Percentiles rank a stretch among this genome's conserved stretches.
These are phyloP conservation scores for Candida ulmi DNA, from an alignment of 805 yeast genomes.

Conservation along the genomic window DNA sequence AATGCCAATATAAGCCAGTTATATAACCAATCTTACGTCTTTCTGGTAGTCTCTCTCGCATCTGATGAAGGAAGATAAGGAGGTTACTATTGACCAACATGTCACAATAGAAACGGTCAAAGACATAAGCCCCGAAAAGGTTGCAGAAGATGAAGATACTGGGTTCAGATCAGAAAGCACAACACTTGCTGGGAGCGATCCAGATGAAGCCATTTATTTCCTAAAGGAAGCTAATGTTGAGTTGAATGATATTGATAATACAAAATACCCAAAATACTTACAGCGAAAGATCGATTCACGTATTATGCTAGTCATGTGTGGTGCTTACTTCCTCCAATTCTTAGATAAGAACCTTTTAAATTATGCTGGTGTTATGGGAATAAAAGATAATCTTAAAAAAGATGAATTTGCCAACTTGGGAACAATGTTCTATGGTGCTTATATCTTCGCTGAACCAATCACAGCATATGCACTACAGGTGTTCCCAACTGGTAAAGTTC, in stretches of 20 bases:
- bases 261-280: constrained; percentile 15
- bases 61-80: too few species aligned
- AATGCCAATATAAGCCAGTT: too few species aligned
- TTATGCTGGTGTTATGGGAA: constrained; percentile 63
- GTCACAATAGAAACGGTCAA: too few species aligned
- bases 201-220: constrained; percentile 22
- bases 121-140: too few species aligned
- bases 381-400: constrained; percentile 40
- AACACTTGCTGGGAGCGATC: constrained; percentile 11
- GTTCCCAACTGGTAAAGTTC: constrained; percentile 47
- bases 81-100: too few species aligned
- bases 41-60: too few species aligned
- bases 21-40: too few species aligned
- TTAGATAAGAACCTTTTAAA: constrained; percentile 54
- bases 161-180: constrained; percentile 5
- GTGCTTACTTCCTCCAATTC: constrained; percentile 51
- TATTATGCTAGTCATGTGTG: constrained; percentile 44
- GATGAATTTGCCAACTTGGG: constrained; percentile 48
- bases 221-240: constrained; percentile 10
- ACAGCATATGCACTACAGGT: constrained; percentile 42
- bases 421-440: constrained; percentile 48
- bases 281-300: constrained; percentile 39
- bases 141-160: background rate
- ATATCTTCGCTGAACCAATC: constrained; percentile 50
- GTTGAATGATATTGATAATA: background rate